These are phyloP conservation scores for Cyberlindnera amylophila DNA, from an alignment of 805 yeast genomes.

Conservation along the genomic window DNA sequence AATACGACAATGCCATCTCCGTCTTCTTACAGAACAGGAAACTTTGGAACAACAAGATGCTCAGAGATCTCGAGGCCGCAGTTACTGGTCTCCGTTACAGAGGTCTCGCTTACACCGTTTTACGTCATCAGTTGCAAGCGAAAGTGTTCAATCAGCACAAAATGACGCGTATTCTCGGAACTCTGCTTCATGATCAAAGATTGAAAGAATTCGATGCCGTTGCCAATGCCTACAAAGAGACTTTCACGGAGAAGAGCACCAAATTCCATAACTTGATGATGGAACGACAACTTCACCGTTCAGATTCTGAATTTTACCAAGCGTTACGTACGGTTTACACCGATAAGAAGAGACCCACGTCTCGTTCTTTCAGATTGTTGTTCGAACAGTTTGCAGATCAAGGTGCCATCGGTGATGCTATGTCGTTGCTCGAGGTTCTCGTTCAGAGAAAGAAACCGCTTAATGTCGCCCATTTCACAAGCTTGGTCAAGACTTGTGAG, in stretches of 20 bases:
- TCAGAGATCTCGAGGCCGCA: slow-evolving; percentile 9
- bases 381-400: slow-evolving; percentile 18
- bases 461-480: slow-evolving; percentile 9
- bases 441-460: slow-evolving; percentile 9
- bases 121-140: not conserved
- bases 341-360: slow-evolving; percentile 9
- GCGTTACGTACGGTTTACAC: slow-evolving; percentile 6
- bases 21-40: slow-evolving; percentile 1
- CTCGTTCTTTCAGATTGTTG: slow-evolving; percentile 15
- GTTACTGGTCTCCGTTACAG: slow-evolving; percentile 6
- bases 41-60: slow-evolving; percentile 6
- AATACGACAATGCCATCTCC: slow-evolving; percentile 6
- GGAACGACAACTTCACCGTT: slow-evolving; percentile 3
- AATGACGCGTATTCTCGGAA: not conserved
- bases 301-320: slow-evolving; percentile 7
- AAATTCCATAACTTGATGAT: slow-evolving; percentile 12
- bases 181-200: not conserved
- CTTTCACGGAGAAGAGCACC: not conserved
- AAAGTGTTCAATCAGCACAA: slow-evolving; percentile 2
- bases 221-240: slow-evolving; percentile 1
- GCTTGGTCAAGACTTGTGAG: slow-evolving; percentile 13
- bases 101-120: slow-evolving; percentile 4
- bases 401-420: slow-evolving; percentile 20
- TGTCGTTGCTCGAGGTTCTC: slow-evolving; percentile 16
- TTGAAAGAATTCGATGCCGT: slow-evolving; percentile 10